phyloP scores from a whole-genome alignment of 768 basidiomycete species.

The Mycena filopes region DNA sequence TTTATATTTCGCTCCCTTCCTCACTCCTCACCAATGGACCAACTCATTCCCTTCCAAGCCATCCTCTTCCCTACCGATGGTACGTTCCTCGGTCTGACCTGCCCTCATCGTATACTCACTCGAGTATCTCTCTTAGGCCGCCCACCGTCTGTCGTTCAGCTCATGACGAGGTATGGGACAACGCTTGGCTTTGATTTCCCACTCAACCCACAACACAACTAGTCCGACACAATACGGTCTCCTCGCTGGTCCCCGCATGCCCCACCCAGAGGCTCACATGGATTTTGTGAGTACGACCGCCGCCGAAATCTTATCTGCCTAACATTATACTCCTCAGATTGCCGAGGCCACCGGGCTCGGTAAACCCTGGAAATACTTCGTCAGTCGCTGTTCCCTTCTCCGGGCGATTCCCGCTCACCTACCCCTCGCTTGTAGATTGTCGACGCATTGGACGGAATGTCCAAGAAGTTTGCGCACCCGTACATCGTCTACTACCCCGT shows the following conservation, averaged over 20 bases:
- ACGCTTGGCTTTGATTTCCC: not conserved
- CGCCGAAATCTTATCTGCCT: conserved; percentile 16
- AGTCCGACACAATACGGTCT: conserved; percentile 24
- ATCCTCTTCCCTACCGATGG: conserved; percentile 82
- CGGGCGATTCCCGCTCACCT: conserved; percentile 31
- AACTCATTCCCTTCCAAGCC: conserved; percentile 71
- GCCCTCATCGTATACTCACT: conserved; percentile 1
- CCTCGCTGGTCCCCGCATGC: conserved; percentile 65
- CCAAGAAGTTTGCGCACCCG: conserved; percentile 78
- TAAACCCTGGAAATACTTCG: conserved; percentile 80
- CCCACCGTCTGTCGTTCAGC: conserved; percentile 74
- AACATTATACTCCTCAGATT: conserved; percentile 52
- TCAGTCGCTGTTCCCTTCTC: conserved; percentile 45
- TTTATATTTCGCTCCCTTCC: conserved; percentile 12
- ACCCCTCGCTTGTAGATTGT: conserved; percentile 59
- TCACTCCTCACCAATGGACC: conserved; percentile 62
- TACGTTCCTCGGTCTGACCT: not conserved
- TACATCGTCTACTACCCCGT: conserved; percentile 86
- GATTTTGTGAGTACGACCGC: conserved; percentile 63
- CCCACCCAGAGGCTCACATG: conserved; percentile 88
- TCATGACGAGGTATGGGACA: conserved; percentile 73
- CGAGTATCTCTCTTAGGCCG: conserved; percentile 54
- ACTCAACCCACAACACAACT: not conserved
- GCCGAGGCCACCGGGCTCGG: conserved; percentile 70
- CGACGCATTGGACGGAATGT: conserved; percentile 84